Percentiles rank a stretch among this genome's conserved stretches.
phyloP scores from a whole-genome alignment of 75 land plant species.

The Selaginella moellendorffii region DNA sequence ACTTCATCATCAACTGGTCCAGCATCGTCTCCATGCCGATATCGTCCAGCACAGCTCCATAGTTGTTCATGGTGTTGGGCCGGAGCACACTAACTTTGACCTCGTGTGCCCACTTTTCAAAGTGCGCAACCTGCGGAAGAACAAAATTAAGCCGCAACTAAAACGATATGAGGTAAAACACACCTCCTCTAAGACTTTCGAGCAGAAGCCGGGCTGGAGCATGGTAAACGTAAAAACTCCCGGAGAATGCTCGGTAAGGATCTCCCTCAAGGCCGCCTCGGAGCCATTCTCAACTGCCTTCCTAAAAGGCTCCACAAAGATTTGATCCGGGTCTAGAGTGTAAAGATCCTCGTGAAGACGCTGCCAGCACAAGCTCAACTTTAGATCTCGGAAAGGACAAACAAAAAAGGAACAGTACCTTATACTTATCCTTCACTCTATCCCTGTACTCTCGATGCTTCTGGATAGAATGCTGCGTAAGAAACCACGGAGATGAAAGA shows the following conservation, averaged over 20 bases:
- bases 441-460: constrained; percentile 78
- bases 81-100: constrained; percentile 69
- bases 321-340: constrained; percentile 41
- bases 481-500: neutral
- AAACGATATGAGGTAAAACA: neutral
- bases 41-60: constrained; percentile 97
- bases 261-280: constrained; percentile 58
- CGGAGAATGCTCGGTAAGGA: constrained; percentile 64
- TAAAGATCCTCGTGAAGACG: constrained; percentile 61
- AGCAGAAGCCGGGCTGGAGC: constrained; percentile 73
- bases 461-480: constrained; percentile 24
- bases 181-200: constrained; percentile 69
- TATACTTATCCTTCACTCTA: constrained; percentile 2
- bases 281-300: constrained; percentile 60
- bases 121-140: constrained; percentile 56
- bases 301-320: constrained; percentile 70
- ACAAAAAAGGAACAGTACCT: too few species aligned
- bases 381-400: too few species aligned
- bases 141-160: constrained; percentile 5
- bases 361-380: constrained; percentile 26
- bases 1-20: constrained; percentile 63
- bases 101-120: constrained; percentile 83
- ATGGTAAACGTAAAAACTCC: constrained; percentile 78
- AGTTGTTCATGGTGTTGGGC: constrained; percentile 97
- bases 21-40: constrained; percentile 91